Conservation (phyloP, 805 yeast species). For the Tetrapisispora fleetii region DNA sequence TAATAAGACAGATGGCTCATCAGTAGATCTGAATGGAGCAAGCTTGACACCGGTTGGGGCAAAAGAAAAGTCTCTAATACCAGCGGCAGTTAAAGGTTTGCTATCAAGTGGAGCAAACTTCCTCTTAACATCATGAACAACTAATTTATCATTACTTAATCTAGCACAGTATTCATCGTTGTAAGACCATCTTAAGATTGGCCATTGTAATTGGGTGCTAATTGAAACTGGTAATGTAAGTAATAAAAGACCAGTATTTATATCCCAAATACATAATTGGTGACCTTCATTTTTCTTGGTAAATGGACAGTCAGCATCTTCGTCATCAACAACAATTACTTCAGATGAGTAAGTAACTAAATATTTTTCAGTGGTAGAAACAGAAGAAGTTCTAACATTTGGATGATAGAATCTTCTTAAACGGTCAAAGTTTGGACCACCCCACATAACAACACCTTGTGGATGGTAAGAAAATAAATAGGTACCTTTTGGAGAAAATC, state of each 20-base stretch:
- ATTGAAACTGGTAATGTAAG: conserved; percentile 83
- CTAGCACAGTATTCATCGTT: conserved; percentile 93
- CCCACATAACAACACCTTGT: conserved; percentile 94
- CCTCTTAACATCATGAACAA: conserved; percentile 72
- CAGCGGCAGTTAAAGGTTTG: conserved; percentile 74
- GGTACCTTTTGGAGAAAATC: conserved; percentile 90
- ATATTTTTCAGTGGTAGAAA: conserved; percentile 86
- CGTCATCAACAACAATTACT: conserved; percentile 59
- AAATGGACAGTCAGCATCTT: conserved; percentile 66
- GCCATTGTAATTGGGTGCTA: conserved; percentile 78
- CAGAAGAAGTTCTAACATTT: conserved; percentile 79
- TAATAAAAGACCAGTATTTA: conserved; percentile 69
- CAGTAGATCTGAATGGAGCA: conserved; percentile 43
- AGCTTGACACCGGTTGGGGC: conserved; percentile 80
- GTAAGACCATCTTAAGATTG: conserved; percentile 89
- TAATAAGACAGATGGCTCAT: conserved; percentile 53
- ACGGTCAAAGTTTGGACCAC: conserved; percentile 70
- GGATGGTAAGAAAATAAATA: conserved; percentile 80
- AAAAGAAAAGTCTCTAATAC: conserved; percentile 85
- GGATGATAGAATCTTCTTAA: conserved; percentile 77
- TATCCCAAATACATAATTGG: conserved; percentile 87
- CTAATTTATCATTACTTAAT: conserved; percentile 84
- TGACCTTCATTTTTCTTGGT: conserved; percentile 85
- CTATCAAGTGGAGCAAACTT: conserved; percentile 75
- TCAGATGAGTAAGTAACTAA: conserved; percentile 84